Evolutionary conservation across 2,329 filamentous ascomycete genomes (phyloP), one percentile per base, ranked within the genome.

Genomic region (Phoma sp.): DNA sequence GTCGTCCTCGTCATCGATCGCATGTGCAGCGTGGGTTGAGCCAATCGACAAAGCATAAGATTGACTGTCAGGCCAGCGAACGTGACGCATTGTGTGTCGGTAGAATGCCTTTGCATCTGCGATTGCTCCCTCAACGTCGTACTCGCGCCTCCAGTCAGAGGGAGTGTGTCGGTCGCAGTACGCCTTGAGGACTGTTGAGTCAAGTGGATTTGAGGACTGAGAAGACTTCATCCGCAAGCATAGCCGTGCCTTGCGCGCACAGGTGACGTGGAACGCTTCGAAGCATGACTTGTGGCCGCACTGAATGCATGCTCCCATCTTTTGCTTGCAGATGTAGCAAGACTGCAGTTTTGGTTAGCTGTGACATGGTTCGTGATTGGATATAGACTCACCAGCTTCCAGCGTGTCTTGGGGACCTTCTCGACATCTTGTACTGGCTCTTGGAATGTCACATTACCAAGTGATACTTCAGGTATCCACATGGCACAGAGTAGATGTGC

Each of bases 281-380:
- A 96, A 99, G 75, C 95, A 99, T 57, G 89, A 91, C 76, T 97
- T 98, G 79, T 98, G 97, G 56, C 93, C 92, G 75, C 95, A 99
- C 75, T 99, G 95, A 56, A 99, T 97, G 75, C 93, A 98, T 33
- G 95, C 93, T 18, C 95, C 95, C 95, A 99, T 99, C 66, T 88
- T 90, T 76, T 99, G 95, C 62, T 92, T 89, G 78, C 95, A 99
- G 52, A 99, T 96, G 74, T 99, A 99, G 78, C 95, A 99, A 33
- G 85, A 88, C 69, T 81, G 53, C 18, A 12, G 1, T 1, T 28
- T 12, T 20, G 7, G 49, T 74, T 46, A 74, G 63, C 21, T n/a
- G 6, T 12, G 32, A 7, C 10, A 32, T 9, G 7, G 30, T 3
- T 12, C 6, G 5, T 1, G n/a, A 7, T 25, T 7, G 5, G 4